Percentiles rank a stretch among this genome's conserved stretches.
Conservation (phyloP, 306 rosid species). For the Cicer cuneatum region DNA sequence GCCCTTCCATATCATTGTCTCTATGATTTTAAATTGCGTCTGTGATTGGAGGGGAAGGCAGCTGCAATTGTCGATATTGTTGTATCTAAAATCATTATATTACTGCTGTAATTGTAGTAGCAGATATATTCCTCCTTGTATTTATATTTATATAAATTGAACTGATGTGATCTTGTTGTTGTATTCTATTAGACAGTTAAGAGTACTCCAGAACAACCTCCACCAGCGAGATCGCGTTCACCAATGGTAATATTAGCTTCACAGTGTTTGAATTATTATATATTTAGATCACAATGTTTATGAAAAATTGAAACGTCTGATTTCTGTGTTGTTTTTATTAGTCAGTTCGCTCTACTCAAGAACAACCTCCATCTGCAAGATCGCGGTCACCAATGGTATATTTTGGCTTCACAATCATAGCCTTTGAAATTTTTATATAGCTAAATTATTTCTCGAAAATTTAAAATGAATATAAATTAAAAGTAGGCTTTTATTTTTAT, state of each 20-base stretch:
- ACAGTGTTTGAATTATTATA: background rate
- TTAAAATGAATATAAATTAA: too few species aligned
- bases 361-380: conserved; percentile 49
- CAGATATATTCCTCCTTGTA: background rate
- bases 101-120: too few species aligned
- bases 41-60: too few species aligned
- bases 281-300: background rate
- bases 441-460: too few species aligned
- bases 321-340: conserved; percentile 29
- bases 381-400: conserved; percentile 51
- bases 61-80: too few species aligned
- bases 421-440: background rate
- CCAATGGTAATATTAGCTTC: conserved; percentile 48
- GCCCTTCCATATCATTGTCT: background rate
- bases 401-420: background rate
- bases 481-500: too few species aligned
- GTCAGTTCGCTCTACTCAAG: conserved; percentile 48
- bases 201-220: conserved; percentile 45
- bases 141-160: background rate
- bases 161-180: conserved; percentile 24
- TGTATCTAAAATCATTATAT: too few species aligned
- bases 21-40: too few species aligned
- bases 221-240: conserved; percentile 46
- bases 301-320: conserved; percentile 6
- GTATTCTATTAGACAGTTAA: conserved; percentile 44